Evolutionary conservation across 306 rosid genomes (phyloP).

Genomic region (Astragalus glycyphyllos): DNA sequence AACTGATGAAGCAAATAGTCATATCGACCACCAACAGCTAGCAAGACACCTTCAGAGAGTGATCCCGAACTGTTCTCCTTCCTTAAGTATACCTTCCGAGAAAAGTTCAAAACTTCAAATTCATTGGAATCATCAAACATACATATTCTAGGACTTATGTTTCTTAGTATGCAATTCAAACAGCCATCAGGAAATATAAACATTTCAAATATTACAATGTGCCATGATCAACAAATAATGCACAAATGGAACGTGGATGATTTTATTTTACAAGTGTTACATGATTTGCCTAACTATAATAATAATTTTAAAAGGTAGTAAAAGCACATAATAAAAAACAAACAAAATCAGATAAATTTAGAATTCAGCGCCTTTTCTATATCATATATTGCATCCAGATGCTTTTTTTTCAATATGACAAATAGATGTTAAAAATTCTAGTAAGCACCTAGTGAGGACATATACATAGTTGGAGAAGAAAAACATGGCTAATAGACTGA

Average conservation of each 20-base stretch:
- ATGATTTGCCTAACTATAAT: constrained; percentile 16
- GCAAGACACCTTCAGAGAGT: constrained; percentile 73
- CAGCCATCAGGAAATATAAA: constrained; percentile 20
- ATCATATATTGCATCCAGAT: constrained; percentile 20
- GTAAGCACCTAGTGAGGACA: not conserved
- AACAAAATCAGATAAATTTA: not conserved
- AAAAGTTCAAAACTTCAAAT: constrained; percentile 44
- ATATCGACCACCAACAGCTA: constrained; percentile 92
- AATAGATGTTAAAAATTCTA: constrained; percentile 11
- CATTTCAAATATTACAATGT: constrained; percentile 14
- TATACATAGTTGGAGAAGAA: not conserved
- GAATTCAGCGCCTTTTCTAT: constrained; percentile 9
- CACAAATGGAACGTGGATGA: not conserved
- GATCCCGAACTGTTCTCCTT: constrained; percentile 80
- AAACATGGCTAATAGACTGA: not conserved
- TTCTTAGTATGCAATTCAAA: constrained; percentile 36
- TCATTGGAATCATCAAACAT: constrained; percentile 36
- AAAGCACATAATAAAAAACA: constrained; percentile 21
- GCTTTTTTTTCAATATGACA: constrained; percentile 3
- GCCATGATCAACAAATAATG: constrained; percentile 7
- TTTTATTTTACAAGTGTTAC: constrained; percentile 17
- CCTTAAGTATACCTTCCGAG: constrained; percentile 77
- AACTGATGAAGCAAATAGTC: constrained; percentile 78
- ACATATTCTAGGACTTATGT: constrained; percentile 18
- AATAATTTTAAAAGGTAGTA: constrained; percentile 26